A percentile compares a stretch with the other conserved stretches of the same genome.
These are phyloP conservation scores for Pyrenochaeta sp. DNA, from an alignment of 2,329 filamentous ascomycete genomes.

Conservation along the genomic window DNA sequence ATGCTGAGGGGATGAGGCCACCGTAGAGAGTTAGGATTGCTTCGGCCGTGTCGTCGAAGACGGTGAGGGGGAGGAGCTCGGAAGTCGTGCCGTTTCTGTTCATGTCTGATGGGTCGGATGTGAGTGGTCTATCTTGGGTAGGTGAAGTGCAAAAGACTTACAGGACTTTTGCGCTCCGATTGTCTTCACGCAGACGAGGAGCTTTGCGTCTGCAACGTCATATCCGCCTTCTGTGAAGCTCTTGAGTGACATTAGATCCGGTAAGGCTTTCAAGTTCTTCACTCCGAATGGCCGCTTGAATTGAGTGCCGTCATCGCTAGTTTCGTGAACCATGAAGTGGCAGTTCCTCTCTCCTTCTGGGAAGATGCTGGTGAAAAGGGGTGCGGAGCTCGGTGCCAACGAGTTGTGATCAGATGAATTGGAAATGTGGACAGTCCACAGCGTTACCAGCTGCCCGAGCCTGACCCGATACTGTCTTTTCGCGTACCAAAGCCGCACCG, in stretches of 20 bases:
- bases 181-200: slow-evolving; percentile 66
- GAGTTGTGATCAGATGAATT: slow-evolving; percentile 51
- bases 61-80: slow-evolving; percentile 58
- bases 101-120: slow-evolving; percentile 47
- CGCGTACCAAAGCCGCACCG: slow-evolving; percentile 63
- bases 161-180: slow-evolving; percentile 61
- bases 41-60: slow-evolving; percentile 66
- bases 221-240: slow-evolving; percentile 63
- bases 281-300: slow-evolving; percentile 59
- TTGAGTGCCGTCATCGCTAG: slow-evolving; percentile 52
- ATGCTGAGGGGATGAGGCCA: slow-evolving; percentile 55
- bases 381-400: slow-evolving; percentile 54
- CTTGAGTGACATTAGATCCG: slow-evolving; percentile 64
- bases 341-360: slow-evolving; percentile 63
- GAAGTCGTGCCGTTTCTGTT: slow-evolving; percentile 56
- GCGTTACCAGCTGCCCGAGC: slow-evolving; percentile 62
- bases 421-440: slow-evolving; percentile 66
- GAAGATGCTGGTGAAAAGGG: slow-evolving; percentile 64
- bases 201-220: slow-evolving; percentile 59
- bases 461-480: slow-evolving; percentile 52
- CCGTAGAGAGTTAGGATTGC: slow-evolving; percentile 64
- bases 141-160: slow-evolving; percentile 24
- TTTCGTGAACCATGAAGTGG: slow-evolving; percentile 62
- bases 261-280: slow-evolving; percentile 44
- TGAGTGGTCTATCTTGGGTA: background rate